Base-by-base conservation (phyloP, 345 rosid genomes). In the Rhodamnia argentea region DNA sequence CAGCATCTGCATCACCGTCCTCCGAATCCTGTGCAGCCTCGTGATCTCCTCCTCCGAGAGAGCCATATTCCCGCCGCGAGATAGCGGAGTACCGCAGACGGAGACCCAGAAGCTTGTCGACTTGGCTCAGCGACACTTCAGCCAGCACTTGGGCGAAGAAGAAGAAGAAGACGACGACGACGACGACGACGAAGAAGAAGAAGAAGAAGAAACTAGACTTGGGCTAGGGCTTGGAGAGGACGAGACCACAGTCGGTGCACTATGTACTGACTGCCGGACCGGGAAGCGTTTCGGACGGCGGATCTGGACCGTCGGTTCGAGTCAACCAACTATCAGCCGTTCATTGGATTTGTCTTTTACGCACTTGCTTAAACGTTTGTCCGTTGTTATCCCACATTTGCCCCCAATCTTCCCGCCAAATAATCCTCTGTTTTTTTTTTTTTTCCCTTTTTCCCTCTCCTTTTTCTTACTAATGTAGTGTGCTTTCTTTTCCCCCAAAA, bases 1-100 rank as follows among this genome's bases (percentile, higher is more conserved):
- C 44, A 96, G 90, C 95, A 96, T 96, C 87, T 94, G 96, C 98
- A 94, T 91, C 88, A 94, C 94, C 32, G 97, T 93, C 91, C 86
- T 92, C 8, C 96, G 91, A 53, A 95, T 93, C 88, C 95, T 91
- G 86, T 78, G 88, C 1, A 97, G 90, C 89, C 95, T 87, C 87
- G 88, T 94, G 86, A 93, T 90, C 86, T 94, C 98, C 11, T 94
- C 98, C 32, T 93, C 96, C 3, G 95, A 85, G 13, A 96, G 86
- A 44, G 87, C 55, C 99, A 97, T 97, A 37, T 88, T 91, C 74
- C 20, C 32, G 74, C 40, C 20, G 5, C 32, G 15, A 29, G 16
- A 37, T 27, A 20, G 9, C 40, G 3, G 51, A 10, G 51, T 10
- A 10, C 51, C 10, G 51, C 51, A 50, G 10, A 50, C 51, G 12